Conservation (phyloP, 108 stramenopile species). For the Nitzschia sp. region DNA sequence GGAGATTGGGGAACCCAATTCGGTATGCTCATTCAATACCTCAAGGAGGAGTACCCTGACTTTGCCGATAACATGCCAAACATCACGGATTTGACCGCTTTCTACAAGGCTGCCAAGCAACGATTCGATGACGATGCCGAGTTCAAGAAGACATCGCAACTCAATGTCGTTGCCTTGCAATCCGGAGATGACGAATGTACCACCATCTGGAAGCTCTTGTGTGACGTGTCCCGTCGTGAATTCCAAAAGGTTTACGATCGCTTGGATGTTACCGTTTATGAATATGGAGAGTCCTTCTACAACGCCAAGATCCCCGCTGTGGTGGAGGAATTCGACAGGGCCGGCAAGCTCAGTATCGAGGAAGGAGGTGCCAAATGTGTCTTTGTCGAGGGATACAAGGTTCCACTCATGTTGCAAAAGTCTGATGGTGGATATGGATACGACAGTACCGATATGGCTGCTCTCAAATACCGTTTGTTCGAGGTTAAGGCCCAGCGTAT, state of each 20-base stretch:
- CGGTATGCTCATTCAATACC: slow-evolving; percentile 98
- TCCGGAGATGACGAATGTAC: slow-evolving; percentile 89
- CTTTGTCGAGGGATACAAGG: slow-evolving; percentile 78
- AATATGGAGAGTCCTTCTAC: slow-evolving; percentile 99
- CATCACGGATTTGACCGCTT: slow-evolving; percentile 93
- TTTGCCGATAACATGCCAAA: slow-evolving; percentile 57
- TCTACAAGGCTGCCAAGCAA: slow-evolving; percentile 97
- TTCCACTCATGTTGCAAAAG: slow-evolving; percentile 98
- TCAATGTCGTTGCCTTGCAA: slow-evolving; percentile 96
- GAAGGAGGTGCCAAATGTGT: slow-evolving; percentile 95
- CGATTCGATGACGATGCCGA: slow-evolving; percentile 91
- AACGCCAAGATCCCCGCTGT: slow-evolving; percentile 94
- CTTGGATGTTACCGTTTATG: slow-evolving; percentile 88
- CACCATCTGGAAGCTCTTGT: slow-evolving; percentile 91
- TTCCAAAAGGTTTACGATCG: slow-evolving; percentile 98
- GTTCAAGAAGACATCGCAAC: slow-evolving; percentile 91
- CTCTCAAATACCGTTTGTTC: slow-evolving; percentile 90
- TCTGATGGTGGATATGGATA: slow-evolving; percentile 98
- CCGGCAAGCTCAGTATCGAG: slow-evolving; percentile 67
- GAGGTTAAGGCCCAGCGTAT: slow-evolving; percentile 80
- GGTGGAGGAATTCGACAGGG: slow-evolving; percentile 83
- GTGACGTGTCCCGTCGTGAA: slow-evolving; percentile 91
- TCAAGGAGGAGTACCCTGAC: slow-evolving; percentile 93
- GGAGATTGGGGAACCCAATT: slow-evolving; percentile 99
- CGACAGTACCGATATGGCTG: slow-evolving; percentile 99